Conservation (phyloP, 257 asterid species). For the Plantago major region DNA sequence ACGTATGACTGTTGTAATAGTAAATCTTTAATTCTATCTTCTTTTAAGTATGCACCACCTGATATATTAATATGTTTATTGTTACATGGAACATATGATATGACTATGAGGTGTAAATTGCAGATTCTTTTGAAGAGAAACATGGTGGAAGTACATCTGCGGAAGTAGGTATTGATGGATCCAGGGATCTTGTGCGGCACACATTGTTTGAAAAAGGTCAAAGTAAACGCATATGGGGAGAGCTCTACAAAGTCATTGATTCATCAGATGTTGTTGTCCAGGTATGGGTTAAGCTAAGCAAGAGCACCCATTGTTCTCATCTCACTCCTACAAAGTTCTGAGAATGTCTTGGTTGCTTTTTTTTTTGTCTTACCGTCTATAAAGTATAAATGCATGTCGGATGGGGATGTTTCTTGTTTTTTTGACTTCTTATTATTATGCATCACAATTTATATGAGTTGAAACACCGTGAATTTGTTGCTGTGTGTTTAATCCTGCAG, state of each 20-base stretch:
- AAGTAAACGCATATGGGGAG: conserved; percentile 99
- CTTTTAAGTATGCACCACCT: no score
- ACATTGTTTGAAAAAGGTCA: conserved; percentile 95
- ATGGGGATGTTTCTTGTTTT: no score
- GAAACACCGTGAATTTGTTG: no score
- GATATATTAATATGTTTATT: neutral
- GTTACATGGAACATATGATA: neutral
- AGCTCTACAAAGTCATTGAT: conserved; percentile 42
- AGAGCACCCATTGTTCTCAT: no score
- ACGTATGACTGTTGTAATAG: conserved; percentile 11
- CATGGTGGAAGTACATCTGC: conserved; percentile 52
- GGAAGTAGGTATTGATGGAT: conserved; percentile 73
- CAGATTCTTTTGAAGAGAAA: conserved; percentile 81
- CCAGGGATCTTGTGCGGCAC: conserved; percentile 86
- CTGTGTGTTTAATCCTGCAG: no score
- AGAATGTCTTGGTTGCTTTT: no score
- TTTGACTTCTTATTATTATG: no score
- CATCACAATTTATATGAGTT: no score
- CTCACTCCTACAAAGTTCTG: neutral
- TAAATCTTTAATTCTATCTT: no score
- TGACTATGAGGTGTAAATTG: conserved; percentile 5
- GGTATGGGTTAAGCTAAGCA: conserved; percentile 34
- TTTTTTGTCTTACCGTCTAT: no score
- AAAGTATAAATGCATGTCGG: no score
- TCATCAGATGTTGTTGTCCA: conserved; percentile 79